Evolutionary conservation across 805 yeast species (phyloP), one percentile per base, ranked within the genome.

Genomic region (Candida taoyuanica): DNA sequence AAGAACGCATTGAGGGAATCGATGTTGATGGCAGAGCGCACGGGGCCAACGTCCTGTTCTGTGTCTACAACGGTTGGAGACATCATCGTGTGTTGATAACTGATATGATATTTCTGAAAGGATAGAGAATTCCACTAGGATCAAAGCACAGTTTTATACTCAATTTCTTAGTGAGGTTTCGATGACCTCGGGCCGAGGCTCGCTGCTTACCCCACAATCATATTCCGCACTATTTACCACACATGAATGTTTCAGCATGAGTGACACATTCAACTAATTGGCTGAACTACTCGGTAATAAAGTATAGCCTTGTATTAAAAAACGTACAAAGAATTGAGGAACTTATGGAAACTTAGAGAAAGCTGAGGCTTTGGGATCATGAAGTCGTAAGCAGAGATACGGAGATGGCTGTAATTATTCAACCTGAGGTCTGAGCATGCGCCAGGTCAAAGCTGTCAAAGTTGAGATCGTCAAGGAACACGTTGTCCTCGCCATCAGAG

Each of bases 1-100:
- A 65, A 55, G 45, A 60, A 62, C 15, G 29, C 24, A 27, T 50
- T 44, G 12, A 67, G 50, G 8, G 43, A 39, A 2, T 44, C 43
- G 9, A 49, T 30, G 36, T 65, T 53, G 13, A 37, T 16, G 4
- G 34, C 42, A 3, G 44, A 50, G 44, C 57, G 46, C 19, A 51
- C 31, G 4, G 52, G 50, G 14, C 56, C 58, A 13, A 51, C 49
- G 39, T 53, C 58, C 29, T 47, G 43, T 19, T 53, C 56, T 2
- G 56, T 43, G 33, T 53, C 58, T 9, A 53, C 56, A 3, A 53
- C 47, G 4, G 48, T 34, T 1, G 29, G 40, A 14, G 33, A 29
- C 25, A 29, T 33, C 31, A 29, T 29, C 13, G 12, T 6, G 13
- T n/a, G 33, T 18, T 7, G 5, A 8, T 8, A 30, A 17, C 7